A percentile compares a stretch with the other conserved stretches of the same genome.
Conservation (phyloP, 331 rosid species). For the Malus hybrid region DNA sequence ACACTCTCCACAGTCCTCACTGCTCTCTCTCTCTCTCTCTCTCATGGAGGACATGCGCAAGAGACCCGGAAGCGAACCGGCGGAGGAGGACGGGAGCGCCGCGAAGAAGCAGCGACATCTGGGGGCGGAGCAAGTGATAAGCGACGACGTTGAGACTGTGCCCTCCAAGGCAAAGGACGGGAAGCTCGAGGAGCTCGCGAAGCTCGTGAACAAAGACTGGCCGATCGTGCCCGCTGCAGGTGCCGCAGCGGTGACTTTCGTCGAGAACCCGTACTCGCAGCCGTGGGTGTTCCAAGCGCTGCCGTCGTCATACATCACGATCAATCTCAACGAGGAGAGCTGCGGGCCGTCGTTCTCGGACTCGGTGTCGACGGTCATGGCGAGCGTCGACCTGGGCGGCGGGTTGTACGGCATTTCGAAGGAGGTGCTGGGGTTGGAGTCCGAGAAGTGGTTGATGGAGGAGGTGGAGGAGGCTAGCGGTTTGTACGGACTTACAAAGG, state of each 20-base stretch:
- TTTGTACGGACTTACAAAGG: not conserved
- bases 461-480: not conserved
- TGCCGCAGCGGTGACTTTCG: constrained; percentile 32
- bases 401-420: not conserved
- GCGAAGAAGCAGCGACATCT: constrained; percentile 10
- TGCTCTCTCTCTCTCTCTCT: not conserved
- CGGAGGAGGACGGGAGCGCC: not conserved
- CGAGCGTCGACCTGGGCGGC: constrained; percentile 35
- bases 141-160: constrained; percentile 24
- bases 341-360: constrained; percentile 81
- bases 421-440: not conserved
- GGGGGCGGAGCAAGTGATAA: not conserved
- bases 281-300: constrained; percentile 36
- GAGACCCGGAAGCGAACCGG: not conserved
- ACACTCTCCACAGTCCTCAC: not conserved
- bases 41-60: constrained; percentile 25
- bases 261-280: constrained; percentile 44
- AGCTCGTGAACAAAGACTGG: constrained; percentile 24
- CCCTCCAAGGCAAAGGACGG: constrained; percentile 11
- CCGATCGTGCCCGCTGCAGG: not conserved
- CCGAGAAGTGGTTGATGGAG: not conserved
- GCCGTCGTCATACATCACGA: constrained; percentile 54
- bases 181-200: constrained; percentile 19
- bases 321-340: constrained; percentile 70
- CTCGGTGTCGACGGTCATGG: constrained; percentile 60